Evolutionary conservation across 164 flowering plant genomes (phyloP).

Genomic region (Platanus orientalis): DNA sequence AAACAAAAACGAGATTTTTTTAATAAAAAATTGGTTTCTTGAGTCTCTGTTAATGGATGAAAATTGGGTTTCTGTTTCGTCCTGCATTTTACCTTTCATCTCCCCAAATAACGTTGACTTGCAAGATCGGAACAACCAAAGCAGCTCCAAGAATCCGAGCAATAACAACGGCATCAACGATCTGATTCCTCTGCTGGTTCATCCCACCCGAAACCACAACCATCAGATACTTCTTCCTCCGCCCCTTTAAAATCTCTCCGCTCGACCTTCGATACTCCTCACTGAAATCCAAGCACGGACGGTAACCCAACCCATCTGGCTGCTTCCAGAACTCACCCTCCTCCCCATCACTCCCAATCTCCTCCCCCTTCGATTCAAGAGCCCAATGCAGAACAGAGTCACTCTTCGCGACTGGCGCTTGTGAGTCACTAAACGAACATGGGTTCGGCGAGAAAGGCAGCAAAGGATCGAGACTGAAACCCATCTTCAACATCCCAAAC

Average conservation of each 20-base stretch:
- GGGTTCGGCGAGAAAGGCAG: slow-evolving; percentile 45
- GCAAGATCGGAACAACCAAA: slow-evolving; percentile 85
- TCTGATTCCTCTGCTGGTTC: slow-evolving; percentile 98
- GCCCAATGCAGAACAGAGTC: slow-evolving; percentile 4
- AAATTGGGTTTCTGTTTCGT: too few species aligned
- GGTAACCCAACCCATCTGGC: slow-evolving; percentile 79
- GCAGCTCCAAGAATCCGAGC: slow-evolving; percentile 96
- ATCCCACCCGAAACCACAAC: slow-evolving; percentile 96
- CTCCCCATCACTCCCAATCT: slow-evolving; percentile 5
- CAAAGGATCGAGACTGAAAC: slow-evolving; percentile 36
- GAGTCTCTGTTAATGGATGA: not conserved
- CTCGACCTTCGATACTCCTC: slow-evolving; percentile 41
- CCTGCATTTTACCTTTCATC: slow-evolving; percentile 92
- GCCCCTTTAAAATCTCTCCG: slow-evolving; percentile 36
- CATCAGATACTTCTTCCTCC: slow-evolving; percentile 67
- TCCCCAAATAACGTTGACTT: slow-evolving; percentile 93
- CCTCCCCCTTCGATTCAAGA: not conserved
- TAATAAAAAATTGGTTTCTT: not conserved
- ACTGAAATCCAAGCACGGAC: slow-evolving; percentile 69
- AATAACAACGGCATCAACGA: slow-evolving; percentile 95
- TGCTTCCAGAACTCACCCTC: slow-evolving; percentile 74
- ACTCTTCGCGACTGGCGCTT: slow-evolving; percentile 8
- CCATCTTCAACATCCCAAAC: slow-evolving; percentile 45
- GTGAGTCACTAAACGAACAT: slow-evolving; percentile 24
- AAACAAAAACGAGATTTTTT: not conserved